Percentiles rank a stretch among this genome's conserved stretches.
Conservation (phyloP, 2,329 filamentous ascomycete genomes). For the Ophiostoma tasmaniense region DNA sequence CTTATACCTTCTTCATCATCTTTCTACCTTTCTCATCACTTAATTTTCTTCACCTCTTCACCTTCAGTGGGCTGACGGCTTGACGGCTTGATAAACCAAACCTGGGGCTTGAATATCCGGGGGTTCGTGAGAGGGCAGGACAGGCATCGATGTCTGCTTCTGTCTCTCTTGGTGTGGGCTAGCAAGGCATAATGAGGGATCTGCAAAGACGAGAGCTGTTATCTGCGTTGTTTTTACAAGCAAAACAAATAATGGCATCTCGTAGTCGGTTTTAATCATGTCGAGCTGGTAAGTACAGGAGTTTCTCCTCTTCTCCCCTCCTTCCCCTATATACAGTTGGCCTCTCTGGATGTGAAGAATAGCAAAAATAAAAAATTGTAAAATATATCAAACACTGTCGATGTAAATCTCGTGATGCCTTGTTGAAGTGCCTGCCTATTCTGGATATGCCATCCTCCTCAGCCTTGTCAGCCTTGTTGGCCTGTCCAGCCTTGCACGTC, state of each 20-base stretch:
- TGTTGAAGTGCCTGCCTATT: neutral
- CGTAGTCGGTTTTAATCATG: constrained; percentile 4
- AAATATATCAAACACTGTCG: neutral
- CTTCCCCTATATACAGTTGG: neutral
- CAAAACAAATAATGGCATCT: neutral
- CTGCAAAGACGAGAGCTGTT: constrained; percentile 7
- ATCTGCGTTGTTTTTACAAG: neutral
- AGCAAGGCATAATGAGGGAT: constrained; percentile 16
- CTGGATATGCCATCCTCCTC: neutral
- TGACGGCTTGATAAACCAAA: neutral
- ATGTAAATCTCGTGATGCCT: neutral
- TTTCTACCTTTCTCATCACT: neutral
- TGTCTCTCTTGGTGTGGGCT: constrained; percentile 10
- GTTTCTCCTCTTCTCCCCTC: neutral
- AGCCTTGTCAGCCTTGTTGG: neutral
- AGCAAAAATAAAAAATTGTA: neutral
- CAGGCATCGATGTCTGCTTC: neutral
- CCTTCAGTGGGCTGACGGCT: neutral
- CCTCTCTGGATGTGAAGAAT: neutral
- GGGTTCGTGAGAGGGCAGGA: neutral
- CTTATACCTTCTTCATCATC: neutral
- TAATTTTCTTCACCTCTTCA: neutral
- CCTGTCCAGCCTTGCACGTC: neutral
- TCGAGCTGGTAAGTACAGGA: constrained; percentile 17
- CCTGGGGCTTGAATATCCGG: constrained; percentile 3